Percentiles rank a stretch among this genome's conserved stretches.
Conservation (phyloP, 306 rosid species). For the Quercus bicolor region DNA sequence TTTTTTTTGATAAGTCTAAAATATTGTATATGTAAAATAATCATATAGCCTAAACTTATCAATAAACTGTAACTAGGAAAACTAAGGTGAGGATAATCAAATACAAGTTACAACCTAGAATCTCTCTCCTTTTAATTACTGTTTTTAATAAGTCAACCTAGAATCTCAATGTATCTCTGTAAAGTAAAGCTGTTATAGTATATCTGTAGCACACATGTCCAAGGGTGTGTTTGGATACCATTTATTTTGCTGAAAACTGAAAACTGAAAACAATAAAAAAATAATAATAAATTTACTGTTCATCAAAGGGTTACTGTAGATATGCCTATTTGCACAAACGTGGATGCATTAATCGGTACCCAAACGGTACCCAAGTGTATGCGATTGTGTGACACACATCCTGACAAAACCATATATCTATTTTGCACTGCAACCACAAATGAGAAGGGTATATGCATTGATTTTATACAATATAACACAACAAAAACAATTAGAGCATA, state of each 20-base stretch:
- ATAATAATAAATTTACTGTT: too few relatives aligned
- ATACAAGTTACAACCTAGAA: neutral
- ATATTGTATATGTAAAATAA: neutral
- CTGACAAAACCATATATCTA: neutral
- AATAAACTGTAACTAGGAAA: neutral
- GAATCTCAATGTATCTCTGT: neutral
- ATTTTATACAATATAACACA: neutral
- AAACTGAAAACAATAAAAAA: too few relatives aligned
- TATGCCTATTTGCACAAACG: too few relatives aligned
- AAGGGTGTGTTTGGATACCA: too few relatives aligned
- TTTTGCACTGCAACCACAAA: neutral
- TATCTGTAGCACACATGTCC: neutral
- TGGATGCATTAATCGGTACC: too few relatives aligned
- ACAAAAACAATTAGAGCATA: neutral
- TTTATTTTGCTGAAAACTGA: too few relatives aligned
- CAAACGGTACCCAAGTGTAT: too few relatives aligned
- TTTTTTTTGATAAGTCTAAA: neutral
- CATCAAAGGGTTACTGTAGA: too few relatives aligned
- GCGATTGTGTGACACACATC: neutral
- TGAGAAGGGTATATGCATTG: neutral
- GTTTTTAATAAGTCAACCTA: neutral
- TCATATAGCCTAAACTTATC: too few relatives aligned
- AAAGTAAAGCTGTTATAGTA: neutral
- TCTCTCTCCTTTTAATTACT: neutral
- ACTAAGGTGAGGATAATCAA: neutral